These are phyloP conservation scores for Histomonas meleagridis DNA, from an alignment of 208 protist genomes.

Conservation along the genomic window DNA sequence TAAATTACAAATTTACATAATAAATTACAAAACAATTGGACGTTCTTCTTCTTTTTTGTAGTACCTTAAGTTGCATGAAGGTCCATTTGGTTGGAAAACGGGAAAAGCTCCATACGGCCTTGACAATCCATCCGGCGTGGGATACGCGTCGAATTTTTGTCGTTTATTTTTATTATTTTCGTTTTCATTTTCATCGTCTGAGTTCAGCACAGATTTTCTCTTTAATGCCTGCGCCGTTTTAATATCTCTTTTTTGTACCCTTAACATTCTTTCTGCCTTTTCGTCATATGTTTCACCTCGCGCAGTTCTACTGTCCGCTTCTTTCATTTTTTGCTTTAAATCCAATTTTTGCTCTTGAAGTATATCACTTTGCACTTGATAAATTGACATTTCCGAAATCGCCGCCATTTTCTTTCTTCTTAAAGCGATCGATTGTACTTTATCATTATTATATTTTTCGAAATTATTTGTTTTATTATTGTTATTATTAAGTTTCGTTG, in stretches of 20 bases:
- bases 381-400: background rate
- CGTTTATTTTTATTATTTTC: background rate
- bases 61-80: background rate
- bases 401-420: background rate
- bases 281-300: background rate
- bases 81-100: background rate
- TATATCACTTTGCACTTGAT: background rate
- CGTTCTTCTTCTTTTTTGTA: background rate
- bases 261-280: background rate
- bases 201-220: too few relatives aligned
- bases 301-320: background rate
- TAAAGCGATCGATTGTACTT: background rate
- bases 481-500: background rate
- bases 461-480: background rate
- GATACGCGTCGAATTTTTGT: constrained; percentile 13
- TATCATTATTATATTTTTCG: background rate
- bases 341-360: background rate
- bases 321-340: background rate
- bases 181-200: too few relatives aligned
- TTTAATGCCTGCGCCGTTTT: too few relatives aligned
- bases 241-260: too few relatives aligned
- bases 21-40: background rate
- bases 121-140: background rate
- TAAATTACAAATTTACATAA: too few relatives aligned
- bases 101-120: constrained; percentile 8